These are phyloP conservation scores for Cetradonia linearis DNA, from an alignment of 495 filamentous ascomycete genomes.

Conservation along the genomic window DNA sequence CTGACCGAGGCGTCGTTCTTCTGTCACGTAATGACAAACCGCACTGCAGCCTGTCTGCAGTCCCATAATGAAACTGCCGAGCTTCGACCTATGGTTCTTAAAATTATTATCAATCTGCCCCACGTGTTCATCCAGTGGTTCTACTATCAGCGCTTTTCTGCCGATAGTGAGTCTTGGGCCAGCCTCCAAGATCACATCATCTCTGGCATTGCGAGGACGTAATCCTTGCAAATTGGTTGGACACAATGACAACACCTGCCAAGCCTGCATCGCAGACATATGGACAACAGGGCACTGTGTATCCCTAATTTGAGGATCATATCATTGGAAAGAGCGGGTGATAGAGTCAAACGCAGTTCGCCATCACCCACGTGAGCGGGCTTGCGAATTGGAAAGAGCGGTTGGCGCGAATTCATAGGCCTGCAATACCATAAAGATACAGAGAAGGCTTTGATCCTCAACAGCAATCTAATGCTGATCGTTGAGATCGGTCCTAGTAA, in stretches of 20 bases:
- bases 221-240: neutral
- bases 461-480: neutral
- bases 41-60: neutral
- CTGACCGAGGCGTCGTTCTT: neutral
- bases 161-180: neutral
- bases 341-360: neutral
- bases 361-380: neutral
- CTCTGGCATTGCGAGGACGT: neutral
- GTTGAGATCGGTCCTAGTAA: neutral
- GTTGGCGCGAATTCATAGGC: neutral
- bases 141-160: neutral
- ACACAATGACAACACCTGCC: neutral
- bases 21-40: constrained; percentile 5
- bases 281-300: neutral
- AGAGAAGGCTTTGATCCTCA: neutral
- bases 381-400: neutral
- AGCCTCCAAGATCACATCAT: neutral
- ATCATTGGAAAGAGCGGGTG: neutral
- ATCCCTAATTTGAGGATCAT: neutral
- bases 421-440: neutral
- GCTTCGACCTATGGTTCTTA: neutral
- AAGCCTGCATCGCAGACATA: neutral
- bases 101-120: neutral
- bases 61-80: neutral
- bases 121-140: neutral